phyloP scores from a whole-genome alignment of 2,329 filamentous ascomycete genomes.

The Aspergillus latus region DNA sequence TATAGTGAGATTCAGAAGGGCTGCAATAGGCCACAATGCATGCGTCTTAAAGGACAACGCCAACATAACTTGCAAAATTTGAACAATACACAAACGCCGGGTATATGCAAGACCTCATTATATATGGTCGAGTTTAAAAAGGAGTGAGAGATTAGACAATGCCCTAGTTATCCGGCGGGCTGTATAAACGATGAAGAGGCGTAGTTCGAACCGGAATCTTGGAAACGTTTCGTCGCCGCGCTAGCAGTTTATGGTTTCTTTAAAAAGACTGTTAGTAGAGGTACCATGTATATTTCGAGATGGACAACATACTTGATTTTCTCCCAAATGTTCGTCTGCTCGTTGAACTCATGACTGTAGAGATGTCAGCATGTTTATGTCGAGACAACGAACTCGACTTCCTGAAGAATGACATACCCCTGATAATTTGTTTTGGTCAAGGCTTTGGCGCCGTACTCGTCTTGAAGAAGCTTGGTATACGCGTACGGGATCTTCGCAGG shows the following conservation, averaged over 20 bases:
- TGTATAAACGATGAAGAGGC: slow-evolving; percentile 11
- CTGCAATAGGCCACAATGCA: not conserved
- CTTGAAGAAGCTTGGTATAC: slow-evolving; percentile 54
- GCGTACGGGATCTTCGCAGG: slow-evolving; percentile 57
- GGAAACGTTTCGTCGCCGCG: slow-evolving; percentile 7
- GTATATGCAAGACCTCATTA: slow-evolving; percentile 2
- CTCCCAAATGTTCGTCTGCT: slow-evolving; percentile 34
- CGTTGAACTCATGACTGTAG: slow-evolving; percentile 36
- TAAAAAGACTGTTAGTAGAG: slow-evolving; percentile 3
- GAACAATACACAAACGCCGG: slow-evolving; percentile 1
- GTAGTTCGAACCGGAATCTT: slow-evolving; percentile 12
- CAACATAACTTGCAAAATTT: slow-evolving; percentile 1
- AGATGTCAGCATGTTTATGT: not conserved
- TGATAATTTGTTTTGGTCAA: slow-evolving; percentile 50
- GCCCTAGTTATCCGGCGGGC: not conserved
- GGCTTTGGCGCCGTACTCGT: slow-evolving; percentile 55
- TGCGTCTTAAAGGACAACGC: not conserved
- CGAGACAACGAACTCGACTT: not conserved
- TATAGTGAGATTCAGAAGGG: not conserved
- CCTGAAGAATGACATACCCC: slow-evolving; percentile 28
- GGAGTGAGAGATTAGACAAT: not conserved
- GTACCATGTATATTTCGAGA: not conserved
- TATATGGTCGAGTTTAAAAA: not conserved
- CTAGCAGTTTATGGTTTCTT: slow-evolving; percentile 5
- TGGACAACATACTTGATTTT: slow-evolving; percentile 16